Conservation (phyloP, 352 stramenopile genomes). For the Pythium plurisporium region DNA sequence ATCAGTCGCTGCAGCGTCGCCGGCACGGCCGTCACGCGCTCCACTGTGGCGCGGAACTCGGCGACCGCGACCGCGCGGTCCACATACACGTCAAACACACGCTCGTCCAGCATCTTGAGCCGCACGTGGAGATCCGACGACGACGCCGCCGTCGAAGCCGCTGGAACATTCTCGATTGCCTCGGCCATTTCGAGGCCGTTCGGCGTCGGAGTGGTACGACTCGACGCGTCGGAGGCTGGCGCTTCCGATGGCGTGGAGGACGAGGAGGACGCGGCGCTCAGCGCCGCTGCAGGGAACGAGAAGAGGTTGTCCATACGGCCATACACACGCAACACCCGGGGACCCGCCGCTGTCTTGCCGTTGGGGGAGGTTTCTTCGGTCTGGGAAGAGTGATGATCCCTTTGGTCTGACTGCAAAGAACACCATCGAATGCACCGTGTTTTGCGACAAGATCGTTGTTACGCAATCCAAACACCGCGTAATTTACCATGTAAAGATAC, state of each 20-base stretch:
- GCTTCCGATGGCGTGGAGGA: not conserved
- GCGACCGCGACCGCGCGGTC: conserved; percentile 35
- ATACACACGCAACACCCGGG: not conserved
- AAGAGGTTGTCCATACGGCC: conserved; percentile 22
- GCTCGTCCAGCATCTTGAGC: conserved; percentile 78
- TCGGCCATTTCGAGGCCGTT: not conserved
- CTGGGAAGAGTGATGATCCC: conserved; percentile 17
- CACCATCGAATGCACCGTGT: not conserved
- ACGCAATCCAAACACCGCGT: too few relatives aligned
- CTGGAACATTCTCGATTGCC: conserved; percentile 3
- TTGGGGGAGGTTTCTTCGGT: conserved; percentile 16
- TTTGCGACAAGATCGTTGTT: too few relatives aligned
- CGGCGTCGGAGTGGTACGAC: not conserved
- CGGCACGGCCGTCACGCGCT: conserved; percentile 48
- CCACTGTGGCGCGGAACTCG: conserved; percentile 65
- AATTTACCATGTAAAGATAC: too few relatives aligned
- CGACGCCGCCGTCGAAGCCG: not conserved
- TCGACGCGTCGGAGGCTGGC: not conserved
- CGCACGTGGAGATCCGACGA: conserved; percentile 33
- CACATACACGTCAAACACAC: conserved; percentile 61
- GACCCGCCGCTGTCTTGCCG: not conserved
- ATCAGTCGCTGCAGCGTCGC: conserved; percentile 85
- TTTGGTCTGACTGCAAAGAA: not conserved
- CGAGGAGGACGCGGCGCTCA: not conserved
- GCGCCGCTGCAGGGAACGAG: conserved; percentile 18